phyloP scores from a whole-genome alignment of 2,329 filamentous ascomycete genomes.

The Aureobasidium sp. region DNA sequence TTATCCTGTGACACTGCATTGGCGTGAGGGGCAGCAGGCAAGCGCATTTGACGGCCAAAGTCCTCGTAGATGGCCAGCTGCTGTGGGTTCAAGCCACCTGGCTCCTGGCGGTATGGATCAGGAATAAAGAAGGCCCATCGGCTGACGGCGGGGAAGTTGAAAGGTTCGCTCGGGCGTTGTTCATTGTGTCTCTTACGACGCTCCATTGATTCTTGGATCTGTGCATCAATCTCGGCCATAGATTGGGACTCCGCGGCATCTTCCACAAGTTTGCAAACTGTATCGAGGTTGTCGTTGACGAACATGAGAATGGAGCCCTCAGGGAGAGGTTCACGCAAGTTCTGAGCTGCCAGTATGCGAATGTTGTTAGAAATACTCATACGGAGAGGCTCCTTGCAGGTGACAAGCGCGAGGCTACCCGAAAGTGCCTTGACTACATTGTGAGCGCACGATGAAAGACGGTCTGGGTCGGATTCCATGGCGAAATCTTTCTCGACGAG shows the following conservation, averaged over 20 bases:
- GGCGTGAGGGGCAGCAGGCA: conserved; percentile 41
- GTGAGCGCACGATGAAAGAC: conserved; percentile 76
- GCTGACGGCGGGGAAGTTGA: conserved; percentile 71
- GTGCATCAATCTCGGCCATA: conserved; percentile 87
- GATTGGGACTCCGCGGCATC: conserved; percentile 92
- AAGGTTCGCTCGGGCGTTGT: conserved; percentile 73
- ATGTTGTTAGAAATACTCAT: conserved; percentile 98
- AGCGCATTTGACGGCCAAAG: conserved; percentile 77
- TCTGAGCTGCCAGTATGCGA: conserved; percentile 63
- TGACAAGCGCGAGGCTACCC: conserved; percentile 90
- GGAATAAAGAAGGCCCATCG: conserved; percentile 92
- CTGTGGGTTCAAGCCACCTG: conserved; percentile 76
- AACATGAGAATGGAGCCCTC: conserved; percentile 98
- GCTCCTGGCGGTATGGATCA: conserved; percentile 81
- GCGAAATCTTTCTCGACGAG: conserved; percentile 96
- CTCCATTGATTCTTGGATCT: conserved; percentile 76
- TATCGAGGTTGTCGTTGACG: conserved; percentile 93
- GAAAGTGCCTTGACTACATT: conserved; percentile 94
- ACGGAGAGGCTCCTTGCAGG: conserved; percentile 90
- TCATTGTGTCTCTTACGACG: conserved; percentile 68
- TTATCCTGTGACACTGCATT: conserved; percentile 53
- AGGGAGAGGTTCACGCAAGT: conserved; percentile 64
- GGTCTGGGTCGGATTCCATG: conserved; percentile 83
- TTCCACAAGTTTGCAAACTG: conserved; percentile 89
- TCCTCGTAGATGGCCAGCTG: conserved; percentile 96